Evolutionary conservation across 1,139 yeast species (phyloP).

Genomic region (Pichia norvegensis): DNA sequence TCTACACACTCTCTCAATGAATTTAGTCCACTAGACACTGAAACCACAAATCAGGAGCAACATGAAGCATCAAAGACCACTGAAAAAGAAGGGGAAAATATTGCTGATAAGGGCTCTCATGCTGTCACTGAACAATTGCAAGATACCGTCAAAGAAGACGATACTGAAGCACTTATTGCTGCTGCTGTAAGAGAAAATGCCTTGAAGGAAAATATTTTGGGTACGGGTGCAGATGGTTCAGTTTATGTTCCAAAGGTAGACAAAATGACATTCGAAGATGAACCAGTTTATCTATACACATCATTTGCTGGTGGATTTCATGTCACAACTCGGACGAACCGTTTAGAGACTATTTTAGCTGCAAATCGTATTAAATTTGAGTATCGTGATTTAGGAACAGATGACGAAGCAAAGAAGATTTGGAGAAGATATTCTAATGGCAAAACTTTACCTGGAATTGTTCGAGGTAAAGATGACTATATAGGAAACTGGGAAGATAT

Average conservation of each 20-base stretch:
- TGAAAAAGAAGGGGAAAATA: too few species aligned
- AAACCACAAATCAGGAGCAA: neutral
- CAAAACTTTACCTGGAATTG: slow-evolving; percentile 79
- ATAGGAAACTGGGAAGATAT: slow-evolving; percentile 77
- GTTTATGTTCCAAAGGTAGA: slow-evolving; percentile 28
- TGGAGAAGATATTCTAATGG: slow-evolving; percentile 81
- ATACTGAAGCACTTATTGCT: slow-evolving; percentile 20
- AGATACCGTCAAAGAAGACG: slow-evolving; percentile 13
- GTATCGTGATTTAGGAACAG: slow-evolving; percentile 79
- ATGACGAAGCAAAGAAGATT: slow-evolving; percentile 73
- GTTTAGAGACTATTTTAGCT: slow-evolving; percentile 65
- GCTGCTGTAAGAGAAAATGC: slow-evolving; percentile 21
- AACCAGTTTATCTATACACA: slow-evolving; percentile 71
- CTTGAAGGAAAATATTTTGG: slow-evolving; percentile 16
- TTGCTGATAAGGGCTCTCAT: too few species aligned
- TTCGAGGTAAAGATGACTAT: slow-evolving; percentile 77
- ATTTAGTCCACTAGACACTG: too few species aligned
- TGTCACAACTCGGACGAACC: slow-evolving; percentile 71
- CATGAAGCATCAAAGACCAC: too few species aligned
- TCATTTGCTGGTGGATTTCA: slow-evolving; percentile 89
- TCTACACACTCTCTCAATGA: too few species aligned
- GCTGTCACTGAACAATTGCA: too few species aligned
- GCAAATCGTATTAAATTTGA: slow-evolving; percentile 67
- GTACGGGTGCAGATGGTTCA: slow-evolving; percentile 19
- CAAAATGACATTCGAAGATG: slow-evolving; percentile 32